Evolutionary conservation across 257 asterid genomes (phyloP).

Genomic region (Knoxia roxburghii): DNA sequence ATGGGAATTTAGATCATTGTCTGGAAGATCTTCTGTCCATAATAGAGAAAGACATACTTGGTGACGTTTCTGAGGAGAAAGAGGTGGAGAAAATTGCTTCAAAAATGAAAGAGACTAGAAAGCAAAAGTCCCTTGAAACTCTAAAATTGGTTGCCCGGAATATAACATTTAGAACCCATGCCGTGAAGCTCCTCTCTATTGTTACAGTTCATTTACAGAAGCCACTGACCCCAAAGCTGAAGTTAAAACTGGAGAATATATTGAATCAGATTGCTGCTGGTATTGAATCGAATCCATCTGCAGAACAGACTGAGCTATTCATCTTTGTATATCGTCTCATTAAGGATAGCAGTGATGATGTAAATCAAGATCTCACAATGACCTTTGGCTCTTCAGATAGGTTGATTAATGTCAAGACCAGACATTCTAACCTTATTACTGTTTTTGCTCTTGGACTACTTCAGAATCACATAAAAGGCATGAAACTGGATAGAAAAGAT

Average conservation of each 20-base stretch:
- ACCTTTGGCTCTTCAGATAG: slow-evolving; percentile 22
- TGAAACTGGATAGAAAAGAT: slow-evolving; percentile 49
- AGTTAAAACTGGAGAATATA: slow-evolving; percentile 75
- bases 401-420: slow-evolving; percentile 47
- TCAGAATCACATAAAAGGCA: slow-evolving; percentile 55
- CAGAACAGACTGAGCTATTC: slow-evolving; percentile 59
- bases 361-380: slow-evolving; percentile 29
- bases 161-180: slow-evolving; percentile 74
- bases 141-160: slow-evolving; percentile 76
- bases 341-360: slow-evolving; percentile 51
- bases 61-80: slow-evolving; percentile 92
- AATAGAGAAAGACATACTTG: slow-evolving; percentile 69
- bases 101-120: slow-evolving; percentile 92
- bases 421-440: slow-evolving; percentile 62
- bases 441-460: slow-evolving; percentile 73
- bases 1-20: slow-evolving; percentile 78
- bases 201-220: slow-evolving; percentile 57
- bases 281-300: slow-evolving; percentile 72
- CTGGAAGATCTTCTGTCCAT: slow-evolving; percentile 70
- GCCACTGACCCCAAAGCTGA: slow-evolving; percentile 66
- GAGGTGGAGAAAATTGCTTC: slow-evolving; percentile 96
- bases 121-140: slow-evolving; percentile 81
- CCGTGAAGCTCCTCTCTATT: slow-evolving; percentile 60
- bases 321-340: slow-evolving; percentile 60
- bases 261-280: slow-evolving; percentile 71